Base-by-base conservation (phyloP, 1,284 basidiomycete species). In the Cystobasidium pallidum region DNA sequence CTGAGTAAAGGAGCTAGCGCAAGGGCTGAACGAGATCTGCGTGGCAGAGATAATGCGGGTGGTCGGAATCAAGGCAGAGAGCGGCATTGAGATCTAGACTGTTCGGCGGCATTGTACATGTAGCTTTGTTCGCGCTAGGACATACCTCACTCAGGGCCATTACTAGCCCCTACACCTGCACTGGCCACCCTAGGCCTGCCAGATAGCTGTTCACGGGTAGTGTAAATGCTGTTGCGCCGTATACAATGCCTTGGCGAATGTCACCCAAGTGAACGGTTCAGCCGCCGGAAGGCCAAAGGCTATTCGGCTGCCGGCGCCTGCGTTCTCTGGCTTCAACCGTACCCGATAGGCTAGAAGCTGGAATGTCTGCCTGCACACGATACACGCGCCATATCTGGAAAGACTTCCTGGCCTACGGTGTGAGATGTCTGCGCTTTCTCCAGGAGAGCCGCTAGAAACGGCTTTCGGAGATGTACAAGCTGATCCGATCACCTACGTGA, bases 341-440 rank as follows among this genome's bases (percentile, higher is more conserved):
- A 7, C 3, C 21, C 49, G 21, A 17, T 26, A 24, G 26, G 3
- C 21, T 4, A 24, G 24, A 51, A 51, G 21, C 21, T 26, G 36
- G 39, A 17, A 64, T 73, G 75, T 45, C 71, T 11, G 57, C 43
- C 32, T 67, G 72, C 59, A 72, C 51, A n/a, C 45, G 55, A 17
- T 78, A 77, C 61, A 68, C 66, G 15, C 54, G 58, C 10, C 32
- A 66, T 19, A 76, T 76, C 43, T 78, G 77, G 77, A 45, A 66
- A 26, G 68, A 70, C 7, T 78, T 78, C 70, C 62, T 75, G 6
- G 62, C 32, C 2, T 73, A 75, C 51, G 39, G 39, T 21, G 77
- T 76, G 66, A 54, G 72, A 64, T 3, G 74, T 75, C 34, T 67
- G 66, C 0, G 70, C 7, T 39, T 13, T 39, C 75, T 24, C 66